Base-by-base conservation (phyloP, 179 eudicot genomes). In the Gypsophila paniculata region DNA sequence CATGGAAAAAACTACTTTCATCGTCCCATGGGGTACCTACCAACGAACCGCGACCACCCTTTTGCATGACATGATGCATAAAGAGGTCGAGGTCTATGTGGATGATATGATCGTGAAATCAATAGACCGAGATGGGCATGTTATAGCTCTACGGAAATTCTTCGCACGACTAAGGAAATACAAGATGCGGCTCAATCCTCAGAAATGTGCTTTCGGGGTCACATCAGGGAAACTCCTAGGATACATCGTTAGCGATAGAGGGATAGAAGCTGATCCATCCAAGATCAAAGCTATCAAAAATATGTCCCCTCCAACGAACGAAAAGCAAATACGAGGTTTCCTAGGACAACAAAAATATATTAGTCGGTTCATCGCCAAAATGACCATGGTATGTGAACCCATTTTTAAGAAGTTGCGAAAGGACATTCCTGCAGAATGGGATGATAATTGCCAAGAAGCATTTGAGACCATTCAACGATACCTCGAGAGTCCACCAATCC, bases 181-280 rank as follows among this genome's bases (percentile, higher is more conserved):
- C 15, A 51, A 51, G 3, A 5, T 51, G 4, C 55, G 55, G 4
- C 55, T 51, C 19, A 51, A 51, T 6, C 55, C 55, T 13, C 55
- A 51, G 15, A 51, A 51, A 51, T 51, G 55, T 51, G 19, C n/a
- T 13, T 51, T 51, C 1, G 55, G 55, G 3, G 55, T 51, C 5
- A 51, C 55, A 0, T 51, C 55, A 3, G n/a, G 55, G 15, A 51
- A 51, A 13, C 55, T 51, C 7, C 7, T 51, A 1, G 55, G 55
- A 13, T 51, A 51, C 19, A 6, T 51, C 5, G 55, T 51, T 0
- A 51, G 55, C 21, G 13, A 15, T 15, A 49, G 70, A 18, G 70
- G 52, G 14, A 73, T 73, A 12, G 63, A 73, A 15, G 61, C 52
- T 6, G 38, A 72, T 51, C 75, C 69, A 5, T 19, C 64, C 4